Percentiles rank a stretch among this genome's conserved stretches.
Evolutionary conservation across 306 rosid genomes (phyloP).

Genomic region (Sicyos edulis): DNA sequence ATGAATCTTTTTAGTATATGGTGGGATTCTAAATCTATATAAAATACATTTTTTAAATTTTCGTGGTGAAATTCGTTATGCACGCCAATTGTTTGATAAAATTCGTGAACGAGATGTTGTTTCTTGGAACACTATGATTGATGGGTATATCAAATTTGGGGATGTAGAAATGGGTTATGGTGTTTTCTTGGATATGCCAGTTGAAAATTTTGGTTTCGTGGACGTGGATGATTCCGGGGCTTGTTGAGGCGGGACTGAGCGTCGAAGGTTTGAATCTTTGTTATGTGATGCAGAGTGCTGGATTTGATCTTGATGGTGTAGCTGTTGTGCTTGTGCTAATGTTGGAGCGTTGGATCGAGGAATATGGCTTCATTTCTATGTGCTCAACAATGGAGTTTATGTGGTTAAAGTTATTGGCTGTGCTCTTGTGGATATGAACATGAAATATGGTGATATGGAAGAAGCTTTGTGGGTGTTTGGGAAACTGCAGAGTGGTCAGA

Average conservation of each 20-base stretch:
- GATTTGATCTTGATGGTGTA: constrained; percentile 39
- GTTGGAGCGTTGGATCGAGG: constrained; percentile 52
- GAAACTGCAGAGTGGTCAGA: constrained; percentile 27
- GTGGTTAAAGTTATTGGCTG: constrained; percentile 42
- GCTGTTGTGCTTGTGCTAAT: constrained; percentile 46
- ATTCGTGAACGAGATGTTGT: constrained; percentile 42
- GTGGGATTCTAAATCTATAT: too few species aligned
- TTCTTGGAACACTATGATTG: constrained; percentile 54
- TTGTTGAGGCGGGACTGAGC: constrained; percentile 32
- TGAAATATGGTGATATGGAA: constrained; percentile 51
- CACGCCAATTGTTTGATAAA: constrained; percentile 37
- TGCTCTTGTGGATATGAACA: constrained; percentile 46
- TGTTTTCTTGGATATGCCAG: constrained; percentile 43
- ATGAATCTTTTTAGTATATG: too few species aligned
- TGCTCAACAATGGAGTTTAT: constrained; percentile 32
- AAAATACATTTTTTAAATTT: too few species aligned
- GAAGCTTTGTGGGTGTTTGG: constrained; percentile 33
- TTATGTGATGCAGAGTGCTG: constrained; percentile 36
- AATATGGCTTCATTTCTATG: constrained; percentile 39
- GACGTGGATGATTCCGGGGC: constrained; percentile 48
- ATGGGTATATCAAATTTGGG: constrained; percentile 47
- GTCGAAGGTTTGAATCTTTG: constrained; percentile 42
- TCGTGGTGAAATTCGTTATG: constrained; percentile 34
- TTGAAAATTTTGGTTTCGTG: constrained; percentile 45
- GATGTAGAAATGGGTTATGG: constrained; percentile 29